These are phyloP conservation scores for Lachnellula subtilissima DNA, from an alignment of 2,329 filamentous ascomycete species.

Conservation along the genomic window DNA sequence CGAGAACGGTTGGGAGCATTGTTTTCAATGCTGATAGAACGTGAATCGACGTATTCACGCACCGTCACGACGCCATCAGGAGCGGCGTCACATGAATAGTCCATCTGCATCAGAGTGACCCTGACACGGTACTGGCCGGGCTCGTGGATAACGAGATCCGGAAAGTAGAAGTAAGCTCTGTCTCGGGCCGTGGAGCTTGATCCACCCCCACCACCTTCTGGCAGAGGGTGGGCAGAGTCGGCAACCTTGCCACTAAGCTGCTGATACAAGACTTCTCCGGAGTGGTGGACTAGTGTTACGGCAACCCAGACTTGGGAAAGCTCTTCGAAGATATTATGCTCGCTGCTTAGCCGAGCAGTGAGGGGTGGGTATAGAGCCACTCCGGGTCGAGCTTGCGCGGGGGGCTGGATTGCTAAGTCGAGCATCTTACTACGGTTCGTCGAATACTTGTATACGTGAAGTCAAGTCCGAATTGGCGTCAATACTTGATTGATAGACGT, in stretches of 20 bases:
- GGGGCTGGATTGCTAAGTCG: constrained; percentile 27
- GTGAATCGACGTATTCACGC: constrained; percentile 26
- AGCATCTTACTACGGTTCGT: constrained; percentile 13
- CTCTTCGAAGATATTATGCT: constrained; percentile 24
- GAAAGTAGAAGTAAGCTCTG: constrained; percentile 29
- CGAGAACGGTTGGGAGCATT: constrained; percentile 14
- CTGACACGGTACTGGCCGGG: constrained; percentile 27
- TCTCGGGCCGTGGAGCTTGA: constrained; percentile 13
- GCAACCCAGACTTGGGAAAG: constrained; percentile 26
- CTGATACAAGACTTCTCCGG: constrained; percentile 24
- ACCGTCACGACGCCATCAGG: constrained; percentile 21
- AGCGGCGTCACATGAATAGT: constrained; percentile 20
- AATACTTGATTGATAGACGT: background rate
- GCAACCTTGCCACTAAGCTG: constrained; percentile 24
- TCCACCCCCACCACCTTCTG: constrained; percentile 9
- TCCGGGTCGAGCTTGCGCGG: constrained; percentile 20
- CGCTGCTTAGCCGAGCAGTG: constrained; percentile 23
- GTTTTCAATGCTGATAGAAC: constrained; percentile 24
- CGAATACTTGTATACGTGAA: background rate
- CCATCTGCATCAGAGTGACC: constrained; percentile 29
- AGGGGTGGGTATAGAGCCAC: constrained; percentile 26
- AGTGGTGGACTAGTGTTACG: constrained; percentile 25
- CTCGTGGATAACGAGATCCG: constrained; percentile 25
- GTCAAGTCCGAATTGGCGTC: background rate
- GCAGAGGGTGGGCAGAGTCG: constrained; percentile 28